phyloP scores from a whole-genome alignment of 1,284 basidiomycete genomes.

The Ganoderma boninense region DNA sequence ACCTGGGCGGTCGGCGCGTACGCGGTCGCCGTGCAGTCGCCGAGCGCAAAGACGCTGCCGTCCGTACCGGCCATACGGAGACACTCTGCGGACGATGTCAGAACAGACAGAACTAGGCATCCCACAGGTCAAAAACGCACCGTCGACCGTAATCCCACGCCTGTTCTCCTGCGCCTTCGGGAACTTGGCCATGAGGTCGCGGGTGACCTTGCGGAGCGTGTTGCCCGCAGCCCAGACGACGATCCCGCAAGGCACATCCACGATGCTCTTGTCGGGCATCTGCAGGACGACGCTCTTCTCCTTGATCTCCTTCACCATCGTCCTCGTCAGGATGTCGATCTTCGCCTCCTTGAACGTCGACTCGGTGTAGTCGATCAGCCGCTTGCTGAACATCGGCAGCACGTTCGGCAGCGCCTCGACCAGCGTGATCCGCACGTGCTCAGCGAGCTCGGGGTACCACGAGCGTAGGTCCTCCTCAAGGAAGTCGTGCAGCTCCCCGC shows the following conservation, averaged over 20 bases:
- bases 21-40: conserved; percentile 90
- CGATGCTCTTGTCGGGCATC: conserved; percentile 85
- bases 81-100: conserved; percentile 51
- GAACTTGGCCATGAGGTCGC: conserved; percentile 87
- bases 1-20: conserved; percentile 98
- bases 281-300: conserved; percentile 86
- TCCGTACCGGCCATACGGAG: conserved; percentile 73
- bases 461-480: conserved; percentile 91
- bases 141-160: conserved; percentile 89
- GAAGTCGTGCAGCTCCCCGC: conserved; percentile 94
- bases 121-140: conserved; percentile 46
- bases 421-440: conserved; percentile 88
- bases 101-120: background rate
- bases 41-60: conserved; percentile 85
- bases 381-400: conserved; percentile 95
- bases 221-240: conserved; percentile 96
- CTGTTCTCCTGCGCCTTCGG: conserved; percentile 84
- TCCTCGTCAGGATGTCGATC: conserved; percentile 94
- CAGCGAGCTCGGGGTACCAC: conserved; percentile 96
- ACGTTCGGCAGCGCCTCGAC: conserved; percentile 97
- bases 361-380: conserved; percentile 95
- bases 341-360: conserved; percentile 97
- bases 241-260: conserved; percentile 90
- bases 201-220: conserved; percentile 84
- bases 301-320: conserved; percentile 95